Base-by-base conservation (phyloP, 108 stramenopile species). In the Skeletonema grethae region DNA sequence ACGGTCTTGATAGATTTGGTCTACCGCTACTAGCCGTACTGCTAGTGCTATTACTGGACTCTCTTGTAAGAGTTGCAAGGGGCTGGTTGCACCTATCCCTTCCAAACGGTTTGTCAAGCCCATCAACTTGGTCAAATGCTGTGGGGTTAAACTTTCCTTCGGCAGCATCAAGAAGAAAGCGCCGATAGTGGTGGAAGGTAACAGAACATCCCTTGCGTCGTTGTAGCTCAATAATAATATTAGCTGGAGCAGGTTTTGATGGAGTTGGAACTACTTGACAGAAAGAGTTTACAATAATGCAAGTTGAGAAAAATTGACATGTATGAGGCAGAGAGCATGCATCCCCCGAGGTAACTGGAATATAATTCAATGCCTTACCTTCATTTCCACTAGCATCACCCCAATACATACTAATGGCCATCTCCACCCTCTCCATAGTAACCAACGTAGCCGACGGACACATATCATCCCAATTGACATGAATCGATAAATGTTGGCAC, bases 141-240 rank as follows among this genome's bases (percentile, higher is more conserved):
- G 63, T 57, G 13, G 79, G 32, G 63, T 94, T 88, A 72, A 89
- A 88, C 30, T 87, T 88, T 1, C 88, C 90, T 75, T 57, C 87
- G 32, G 85, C 94, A 2, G 94, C 90, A 70, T 93, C 90, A n/a
- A 95, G 82, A 61, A 95, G 82, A 43, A 75, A 67, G 16, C 90
- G 71, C 15, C 81, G 76, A 64, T 92, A 93, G 24, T 88, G 81
- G 80, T 95, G 90, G 68, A 90, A 95, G 46, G 81, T 79, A 30
- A 95, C 85, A 25, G 89, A 82, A 72, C 86, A 85, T 25, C 94
- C 94, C 63, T 90, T 92, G 48, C 91, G 73, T 31, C 94, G 82
- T 66, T 91, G 90, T 18, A 89, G 63, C 67, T 95, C 94, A 12
- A 92, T 83, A 8, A 92, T 56, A 16, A 80, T 43, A 36, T 53